phyloP scores from a whole-genome alignment of 2,329 filamentous ascomycete species.

The Epichloe amarillans region DNA sequence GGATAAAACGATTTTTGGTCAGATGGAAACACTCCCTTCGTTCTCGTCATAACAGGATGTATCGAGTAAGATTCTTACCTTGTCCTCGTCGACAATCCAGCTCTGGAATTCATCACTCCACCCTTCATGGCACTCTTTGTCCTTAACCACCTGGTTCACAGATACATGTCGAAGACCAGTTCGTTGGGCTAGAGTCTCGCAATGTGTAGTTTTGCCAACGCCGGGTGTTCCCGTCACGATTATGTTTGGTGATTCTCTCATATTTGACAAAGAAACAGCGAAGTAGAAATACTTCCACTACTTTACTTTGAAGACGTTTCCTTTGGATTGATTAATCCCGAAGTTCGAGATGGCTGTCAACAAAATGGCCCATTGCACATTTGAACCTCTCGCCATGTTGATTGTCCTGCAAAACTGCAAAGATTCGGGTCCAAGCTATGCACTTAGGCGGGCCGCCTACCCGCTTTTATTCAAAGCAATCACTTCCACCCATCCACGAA shows the following conservation, averaged over 20 bases:
- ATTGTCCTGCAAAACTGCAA: background rate
- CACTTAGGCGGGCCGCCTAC: background rate
- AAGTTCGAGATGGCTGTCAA: background rate
- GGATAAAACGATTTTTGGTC: background rate
- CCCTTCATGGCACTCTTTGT: constrained; percentile 73
- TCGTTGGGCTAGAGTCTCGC: constrained; percentile 63
- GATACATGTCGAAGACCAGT: constrained; percentile 71
- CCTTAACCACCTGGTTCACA: constrained; percentile 86
- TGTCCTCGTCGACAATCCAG: constrained; percentile 94
- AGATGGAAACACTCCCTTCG: constrained; percentile 4
- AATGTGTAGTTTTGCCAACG: constrained; percentile 89
- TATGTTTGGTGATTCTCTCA: constrained; percentile 62
- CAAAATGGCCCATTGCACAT: background rate
- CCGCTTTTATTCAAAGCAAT: background rate
- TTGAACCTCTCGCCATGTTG: background rate
- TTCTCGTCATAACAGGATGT: background rate
- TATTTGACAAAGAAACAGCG: constrained; percentile 4
- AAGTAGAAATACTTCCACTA: background rate
- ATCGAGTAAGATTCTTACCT: constrained; percentile 39
- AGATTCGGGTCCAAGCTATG: background rate
- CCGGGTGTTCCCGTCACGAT: constrained; percentile 92
- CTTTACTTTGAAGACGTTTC: background rate
- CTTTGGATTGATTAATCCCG: background rate
- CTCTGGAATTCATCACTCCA: constrained; percentile 76
- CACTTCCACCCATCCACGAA: background rate